A percentile compares a stretch with the other conserved stretches of the same genome.
These are phyloP conservation scores for Paecilomyces dactylethromorphus DNA, from an alignment of 2,329 filamentous ascomycete genomes.

Conservation along the genomic window DNA sequence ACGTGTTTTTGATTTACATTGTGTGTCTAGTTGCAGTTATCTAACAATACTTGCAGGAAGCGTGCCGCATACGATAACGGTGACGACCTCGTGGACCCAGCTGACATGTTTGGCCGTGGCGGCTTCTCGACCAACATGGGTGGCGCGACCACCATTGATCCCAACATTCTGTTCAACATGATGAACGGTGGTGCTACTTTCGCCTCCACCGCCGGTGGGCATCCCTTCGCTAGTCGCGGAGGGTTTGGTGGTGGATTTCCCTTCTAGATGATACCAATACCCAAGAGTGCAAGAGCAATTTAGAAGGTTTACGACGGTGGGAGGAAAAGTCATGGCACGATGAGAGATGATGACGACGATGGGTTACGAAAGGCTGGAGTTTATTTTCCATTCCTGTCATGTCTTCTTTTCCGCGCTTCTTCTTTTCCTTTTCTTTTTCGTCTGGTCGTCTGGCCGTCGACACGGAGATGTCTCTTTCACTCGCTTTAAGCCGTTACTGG, in stretches of 20 bases:
- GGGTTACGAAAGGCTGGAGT: not conserved
- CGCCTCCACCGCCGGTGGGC: constrained; percentile 48
- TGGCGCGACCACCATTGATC: constrained; percentile 55
- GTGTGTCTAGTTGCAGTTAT: constrained; percentile 9
- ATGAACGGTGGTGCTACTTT: constrained; percentile 59
- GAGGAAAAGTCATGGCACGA: not conserved
- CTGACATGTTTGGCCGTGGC: constrained; percentile 72
- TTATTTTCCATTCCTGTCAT: constrained; percentile 1
- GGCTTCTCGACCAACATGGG: constrained; percentile 49
- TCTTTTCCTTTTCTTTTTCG: not conserved
- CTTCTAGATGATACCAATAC: constrained; percentile 37
- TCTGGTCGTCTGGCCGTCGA: not conserved
- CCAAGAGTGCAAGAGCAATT: not conserved
- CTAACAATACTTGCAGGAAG: constrained; percentile 52
- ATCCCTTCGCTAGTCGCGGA: constrained; percentile 35
- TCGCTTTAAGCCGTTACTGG: not conserved
- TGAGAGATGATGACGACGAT: not conserved
- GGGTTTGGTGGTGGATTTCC: constrained; percentile 51
- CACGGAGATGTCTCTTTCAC: not conserved
- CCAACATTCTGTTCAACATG: constrained; percentile 76
- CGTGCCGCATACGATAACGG: constrained; percentile 86
- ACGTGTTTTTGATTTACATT: constrained; percentile 39
- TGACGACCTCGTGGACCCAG: constrained; percentile 80
- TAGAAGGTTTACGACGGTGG: not conserved
- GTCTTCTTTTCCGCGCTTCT: not conserved